Percentiles rank a stretch among this genome's conserved stretches.
phyloP scores from a whole-genome alignment of 1,284 basidiomycete species.

The Heliocybe sulcata region DNA sequence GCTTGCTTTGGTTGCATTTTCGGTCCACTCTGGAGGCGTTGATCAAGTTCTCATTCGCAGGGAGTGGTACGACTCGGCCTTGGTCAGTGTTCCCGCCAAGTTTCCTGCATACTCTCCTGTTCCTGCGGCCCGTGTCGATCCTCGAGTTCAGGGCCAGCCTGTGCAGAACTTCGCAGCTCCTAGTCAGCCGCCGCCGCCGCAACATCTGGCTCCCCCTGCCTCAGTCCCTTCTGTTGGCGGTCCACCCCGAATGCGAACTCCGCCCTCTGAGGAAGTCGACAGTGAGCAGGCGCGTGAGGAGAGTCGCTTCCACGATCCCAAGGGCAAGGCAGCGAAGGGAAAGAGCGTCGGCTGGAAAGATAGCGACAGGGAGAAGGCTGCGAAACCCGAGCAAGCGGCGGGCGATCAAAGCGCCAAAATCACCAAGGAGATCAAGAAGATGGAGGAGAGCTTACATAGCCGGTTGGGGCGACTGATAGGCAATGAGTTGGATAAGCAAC shows the following conservation, averaged over 20 bases:
- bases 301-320: conserved; percentile 39
- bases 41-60: conserved; percentile 77
- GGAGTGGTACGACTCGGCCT: conserved; percentile 71
- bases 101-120: conserved; percentile 44
- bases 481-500: conserved; percentile 83
- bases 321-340: conserved; percentile 39
- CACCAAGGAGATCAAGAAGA: conserved; percentile 69
- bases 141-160: conserved; percentile 11
- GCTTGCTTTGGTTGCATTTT: conserved; percentile 74
- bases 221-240: conserved; percentile 16
- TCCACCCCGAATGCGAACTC: conserved; percentile 47
- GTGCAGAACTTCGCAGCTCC: conserved; percentile 15
- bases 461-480: conserved; percentile 68
- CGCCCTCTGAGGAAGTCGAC: conserved; percentile 67
- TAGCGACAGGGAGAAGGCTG: conserved; percentile 39
- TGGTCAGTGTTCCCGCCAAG: conserved; percentile 46
- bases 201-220: conserved; percentile 15
- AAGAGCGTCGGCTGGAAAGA: conserved; percentile 56
- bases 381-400: conserved; percentile 29
- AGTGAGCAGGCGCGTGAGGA: conserved; percentile 57
- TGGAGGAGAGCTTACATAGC: conserved; percentile 70
- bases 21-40: conserved; percentile 74
- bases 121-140: conserved; percentile 18
- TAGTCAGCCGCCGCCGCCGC: conserved; percentile 17
- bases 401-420: conserved; percentile 51